Evolutionary conservation across 441 rosid genomes (phyloP).

Genomic region (Corymbia calophylla): DNA sequence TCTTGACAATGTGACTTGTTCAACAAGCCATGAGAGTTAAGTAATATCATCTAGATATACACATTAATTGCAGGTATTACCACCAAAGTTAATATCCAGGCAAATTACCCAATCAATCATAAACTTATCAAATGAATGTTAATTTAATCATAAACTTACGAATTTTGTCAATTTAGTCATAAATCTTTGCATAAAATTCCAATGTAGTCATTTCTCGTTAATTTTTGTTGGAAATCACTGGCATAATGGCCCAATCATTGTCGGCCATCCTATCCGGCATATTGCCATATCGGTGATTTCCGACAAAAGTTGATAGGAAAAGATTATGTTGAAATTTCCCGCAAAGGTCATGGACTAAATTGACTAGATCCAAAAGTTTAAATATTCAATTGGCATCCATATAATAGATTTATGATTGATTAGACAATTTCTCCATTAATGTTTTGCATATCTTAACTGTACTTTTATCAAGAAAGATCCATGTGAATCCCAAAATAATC

Average conservation of each 20-base stretch:
- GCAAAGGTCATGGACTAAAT: rapidly evolving
- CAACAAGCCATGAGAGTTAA: neutral
- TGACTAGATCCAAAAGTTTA: too few relatives aligned
- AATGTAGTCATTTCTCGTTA: neutral
- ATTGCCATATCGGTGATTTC: rapidly evolving
- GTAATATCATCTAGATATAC: neutral
- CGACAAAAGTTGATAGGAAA: rapidly evolving
- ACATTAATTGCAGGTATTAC: neutral
- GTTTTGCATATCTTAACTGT: neutral
- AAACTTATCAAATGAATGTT: neutral
- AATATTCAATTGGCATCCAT: neutral
- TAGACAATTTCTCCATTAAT: neutral
- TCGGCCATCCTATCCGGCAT: rapidly evolving
- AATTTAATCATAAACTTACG: neutral
- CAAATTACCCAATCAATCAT: neutral
- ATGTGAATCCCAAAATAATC: neutral
- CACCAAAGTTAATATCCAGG: neutral
- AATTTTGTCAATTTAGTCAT: neutral
- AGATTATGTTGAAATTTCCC: neutral
- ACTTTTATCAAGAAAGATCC: neutral
- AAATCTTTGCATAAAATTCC: rapidly evolving
- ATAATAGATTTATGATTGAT: neutral
- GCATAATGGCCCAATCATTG: rapidly evolving
- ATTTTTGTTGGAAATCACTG: rapidly evolving
- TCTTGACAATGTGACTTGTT: neutral